Percentiles rank a stretch among this genome's conserved stretches.
These are phyloP conservation scores for Limtongozyma cylindracea DNA, from an alignment of 805 yeast genomes.

Conservation along the genomic window DNA sequence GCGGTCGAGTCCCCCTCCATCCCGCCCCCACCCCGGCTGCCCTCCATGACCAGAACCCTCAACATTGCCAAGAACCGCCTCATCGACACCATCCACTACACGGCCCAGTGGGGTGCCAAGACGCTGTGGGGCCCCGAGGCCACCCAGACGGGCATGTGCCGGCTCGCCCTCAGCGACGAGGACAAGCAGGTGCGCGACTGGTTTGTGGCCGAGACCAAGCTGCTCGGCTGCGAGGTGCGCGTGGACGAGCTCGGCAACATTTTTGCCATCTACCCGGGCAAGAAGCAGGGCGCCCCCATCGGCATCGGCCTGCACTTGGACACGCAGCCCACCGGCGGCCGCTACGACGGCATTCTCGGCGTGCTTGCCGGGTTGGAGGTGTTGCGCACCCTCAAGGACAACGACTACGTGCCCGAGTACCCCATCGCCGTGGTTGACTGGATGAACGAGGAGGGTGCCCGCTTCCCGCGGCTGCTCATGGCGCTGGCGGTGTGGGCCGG, in stretches of 20 bases:
- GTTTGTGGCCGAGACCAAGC: slow-evolving; percentile 25
- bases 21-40: no score
- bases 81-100: slow-evolving; percentile 31
- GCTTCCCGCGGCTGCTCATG: slow-evolving; percentile 47
- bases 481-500: slow-evolving; percentile 49
- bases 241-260: slow-evolving; percentile 47
- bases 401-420: slow-evolving; percentile 28
- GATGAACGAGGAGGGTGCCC: slow-evolving; percentile 64
- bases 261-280: slow-evolving; percentile 39
- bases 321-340: slow-evolving; percentile 60
- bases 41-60: no score
- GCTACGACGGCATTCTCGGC: slow-evolving; percentile 53
- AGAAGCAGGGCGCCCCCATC: slow-evolving; percentile 19
- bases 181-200: slow-evolving; percentile 44
- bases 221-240: slow-evolving; percentile 28
- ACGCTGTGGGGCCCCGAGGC: slow-evolving; percentile 28
- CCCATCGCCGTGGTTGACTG: slow-evolving; percentile 44
- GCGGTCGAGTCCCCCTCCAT: no score
- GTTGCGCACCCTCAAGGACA: slow-evolving; percentile 34
- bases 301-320: slow-evolving; percentile 56
- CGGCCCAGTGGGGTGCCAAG: slow-evolving; percentile 38
- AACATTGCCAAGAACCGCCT: slow-evolving; percentile 9
- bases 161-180: slow-evolving; percentile 34
- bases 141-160: slow-evolving; percentile 43
- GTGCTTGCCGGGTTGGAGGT: slow-evolving; percentile 46